Evolutionary conservation across 2,329 filamentous ascomycete genomes (phyloP).

Genomic region (Scedosporium minutisporum): DNA sequence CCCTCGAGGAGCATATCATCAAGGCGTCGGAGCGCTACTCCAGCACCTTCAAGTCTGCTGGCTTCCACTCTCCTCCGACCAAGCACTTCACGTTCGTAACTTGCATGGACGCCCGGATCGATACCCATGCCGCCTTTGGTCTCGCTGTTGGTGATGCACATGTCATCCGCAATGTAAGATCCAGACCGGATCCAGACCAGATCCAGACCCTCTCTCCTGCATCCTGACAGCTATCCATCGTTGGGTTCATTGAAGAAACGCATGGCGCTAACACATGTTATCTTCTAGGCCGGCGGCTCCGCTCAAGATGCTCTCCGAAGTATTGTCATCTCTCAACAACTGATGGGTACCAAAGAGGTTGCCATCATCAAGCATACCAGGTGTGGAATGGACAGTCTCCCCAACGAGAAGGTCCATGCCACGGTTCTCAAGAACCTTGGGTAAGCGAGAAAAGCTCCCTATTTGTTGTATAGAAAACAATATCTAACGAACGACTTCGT

Average conservation of each 20-base stretch:
- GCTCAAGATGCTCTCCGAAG: slow-evolving; percentile 62
- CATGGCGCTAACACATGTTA: neutral
- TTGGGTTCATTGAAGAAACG: neutral
- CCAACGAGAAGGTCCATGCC: slow-evolving; percentile 43
- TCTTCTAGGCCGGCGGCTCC: slow-evolving; percentile 44
- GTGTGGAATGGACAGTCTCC: slow-evolving; percentile 64
- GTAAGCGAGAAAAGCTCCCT: slow-evolving; percentile 22
- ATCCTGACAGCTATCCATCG: neutral
- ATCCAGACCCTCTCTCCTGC: too few relatives aligned
- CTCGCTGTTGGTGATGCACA: slow-evolving; percentile 58
- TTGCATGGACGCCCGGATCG: slow-evolving; percentile 59
- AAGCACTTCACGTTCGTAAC: slow-evolving; percentile 55
- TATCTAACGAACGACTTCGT: slow-evolving; percentile 10
- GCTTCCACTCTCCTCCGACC: slow-evolving; percentile 56
- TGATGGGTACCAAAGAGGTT: slow-evolving; percentile 68
- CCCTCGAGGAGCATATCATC: neutral
- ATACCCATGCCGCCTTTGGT: slow-evolving; percentile 51
- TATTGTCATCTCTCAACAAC: slow-evolving; percentile 68
- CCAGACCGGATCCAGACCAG: too few relatives aligned
- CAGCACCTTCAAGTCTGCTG: slow-evolving; percentile 46
- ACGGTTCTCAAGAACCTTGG: slow-evolving; percentile 45
- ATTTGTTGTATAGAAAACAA: slow-evolving; percentile 12
- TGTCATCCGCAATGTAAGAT: slow-evolving; percentile 47
- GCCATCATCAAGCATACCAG: slow-evolving; percentile 65
- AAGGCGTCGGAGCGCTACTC: neutral